A percentile compares a stretch with the other conserved stretches of the same genome.
Conservation (phyloP, 2,329 filamentous ascomycete genomes). For the Lecanicillium sp. region DNA sequence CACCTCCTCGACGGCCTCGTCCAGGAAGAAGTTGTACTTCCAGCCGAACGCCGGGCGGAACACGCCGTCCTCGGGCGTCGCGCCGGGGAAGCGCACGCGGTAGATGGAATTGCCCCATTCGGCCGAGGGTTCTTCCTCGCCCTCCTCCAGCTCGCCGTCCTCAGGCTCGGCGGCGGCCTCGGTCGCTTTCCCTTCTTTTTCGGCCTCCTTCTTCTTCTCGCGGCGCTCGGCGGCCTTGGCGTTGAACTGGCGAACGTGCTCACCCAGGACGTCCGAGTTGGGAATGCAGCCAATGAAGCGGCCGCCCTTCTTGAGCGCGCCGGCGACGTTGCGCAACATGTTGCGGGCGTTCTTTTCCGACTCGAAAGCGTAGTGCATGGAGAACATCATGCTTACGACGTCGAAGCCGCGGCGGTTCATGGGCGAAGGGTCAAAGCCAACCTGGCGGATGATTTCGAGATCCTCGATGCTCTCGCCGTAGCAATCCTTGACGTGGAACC, state of each 20-base stretch:
- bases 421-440: constrained; percentile 77
- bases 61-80: constrained; percentile 76
- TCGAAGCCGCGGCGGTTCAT: constrained; percentile 80
- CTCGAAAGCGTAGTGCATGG: constrained; percentile 98
- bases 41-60: constrained; percentile 95
- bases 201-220: constrained; percentile 34
- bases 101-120: constrained; percentile 95
- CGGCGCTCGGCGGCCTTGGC: constrained; percentile 38
- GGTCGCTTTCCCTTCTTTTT: constrained; percentile 32
- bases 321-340: constrained; percentile 91
- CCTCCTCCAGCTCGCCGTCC: constrained; percentile 51
- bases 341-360: constrained; percentile 80
- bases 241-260: constrained; percentile 72
- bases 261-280: constrained; percentile 87
- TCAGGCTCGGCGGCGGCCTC: constrained; percentile 26
- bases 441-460: constrained; percentile 72
- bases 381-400: constrained; percentile 98
- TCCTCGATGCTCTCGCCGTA: constrained; percentile 80
- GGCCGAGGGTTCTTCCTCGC: constrained; percentile 57
- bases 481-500: constrained; percentile 89
- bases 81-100: constrained; percentile 77
- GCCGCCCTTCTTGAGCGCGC: constrained; percentile 85
- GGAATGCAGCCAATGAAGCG: constrained; percentile 93
- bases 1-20: constrained; percentile 92
- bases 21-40: constrained; percentile 96